These are phyloP conservation scores for Boletellus ananas DNA, from an alignment of 768 basidiomycete genomes.

Conservation along the genomic window DNA sequence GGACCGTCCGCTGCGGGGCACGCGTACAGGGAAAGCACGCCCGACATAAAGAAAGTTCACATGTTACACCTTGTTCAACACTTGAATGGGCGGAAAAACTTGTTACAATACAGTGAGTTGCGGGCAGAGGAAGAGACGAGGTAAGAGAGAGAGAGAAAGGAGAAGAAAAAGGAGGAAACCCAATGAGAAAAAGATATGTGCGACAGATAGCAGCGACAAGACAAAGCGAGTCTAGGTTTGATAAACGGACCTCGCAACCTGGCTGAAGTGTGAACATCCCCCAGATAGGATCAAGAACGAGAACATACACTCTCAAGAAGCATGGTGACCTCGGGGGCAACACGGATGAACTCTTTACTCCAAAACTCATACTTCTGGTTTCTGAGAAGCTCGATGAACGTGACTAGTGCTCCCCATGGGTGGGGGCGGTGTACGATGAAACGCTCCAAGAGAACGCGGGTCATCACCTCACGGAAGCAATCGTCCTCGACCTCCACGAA, in stretches of 20 bases:
- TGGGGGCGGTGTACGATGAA: slow-evolving; percentile 94
- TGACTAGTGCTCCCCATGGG: slow-evolving; percentile 92
- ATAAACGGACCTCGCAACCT: slow-evolving; percentile 80
- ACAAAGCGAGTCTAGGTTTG: slow-evolving; percentile 63
- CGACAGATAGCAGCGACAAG: slow-evolving; percentile 74
- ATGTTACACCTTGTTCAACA: slow-evolving; percentile 55
- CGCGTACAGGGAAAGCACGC: slow-evolving; percentile 15
- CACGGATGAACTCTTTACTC: slow-evolving; percentile 81
- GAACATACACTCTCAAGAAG: slow-evolving; percentile 76
- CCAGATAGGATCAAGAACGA: not conserved
- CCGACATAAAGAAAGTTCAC: slow-evolving; percentile 43
- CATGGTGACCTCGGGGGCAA: slow-evolving; percentile 82
- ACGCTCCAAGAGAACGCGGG: slow-evolving; percentile 87
- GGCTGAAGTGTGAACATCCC: slow-evolving; percentile 9
- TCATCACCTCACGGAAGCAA: slow-evolving; percentile 75
- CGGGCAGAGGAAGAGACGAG: slow-evolving; percentile 30
- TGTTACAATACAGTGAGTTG: slow-evolving; percentile 87
- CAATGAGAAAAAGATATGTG: slow-evolving; percentile 70
- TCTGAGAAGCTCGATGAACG: slow-evolving; percentile 90
- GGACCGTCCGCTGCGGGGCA: slow-evolving; percentile 10
- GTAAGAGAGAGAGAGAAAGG: slow-evolving; percentile 8
- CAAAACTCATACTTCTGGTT: slow-evolving; percentile 90
- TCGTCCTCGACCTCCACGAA: slow-evolving; percentile 79
- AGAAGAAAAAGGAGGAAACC: slow-evolving; percentile 34
- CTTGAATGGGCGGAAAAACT: slow-evolving; percentile 44